Evolutionary conservation across 2,329 filamentous ascomycete genomes (phyloP).

Genomic region (Diplodia seriata): DNA sequence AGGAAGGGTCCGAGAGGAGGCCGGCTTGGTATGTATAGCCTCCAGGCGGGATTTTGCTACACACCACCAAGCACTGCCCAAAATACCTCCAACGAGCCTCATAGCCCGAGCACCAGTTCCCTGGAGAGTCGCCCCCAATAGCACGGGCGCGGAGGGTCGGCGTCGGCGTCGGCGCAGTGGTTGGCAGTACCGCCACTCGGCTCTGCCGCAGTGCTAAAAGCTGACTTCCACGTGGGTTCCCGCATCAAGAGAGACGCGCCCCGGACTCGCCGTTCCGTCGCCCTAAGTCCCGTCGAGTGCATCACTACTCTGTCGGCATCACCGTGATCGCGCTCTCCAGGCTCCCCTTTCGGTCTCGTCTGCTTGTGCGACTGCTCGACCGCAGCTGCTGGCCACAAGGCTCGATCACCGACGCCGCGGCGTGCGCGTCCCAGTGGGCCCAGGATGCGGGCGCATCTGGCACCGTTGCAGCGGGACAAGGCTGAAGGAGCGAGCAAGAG

Average conservation of each 20-base stretch:
- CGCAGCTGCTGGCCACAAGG: not conserved
- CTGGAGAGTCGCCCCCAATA: slow-evolving; percentile 27
- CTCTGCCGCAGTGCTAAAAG: slow-evolving; percentile 31
- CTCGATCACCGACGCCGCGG: slow-evolving; percentile 1
- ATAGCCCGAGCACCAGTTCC: slow-evolving; percentile 23
- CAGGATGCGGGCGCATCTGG: slow-evolving; percentile 8
- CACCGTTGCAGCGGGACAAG: slow-evolving; percentile 25
- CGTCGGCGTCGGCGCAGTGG: slow-evolving; percentile 2
- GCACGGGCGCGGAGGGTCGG: slow-evolving; percentile 14
- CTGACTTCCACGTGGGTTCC: slow-evolving; percentile 30
- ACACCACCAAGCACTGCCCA: slow-evolving; percentile 22
- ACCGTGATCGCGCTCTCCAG: not conserved
- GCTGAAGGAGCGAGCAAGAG: slow-evolving; percentile 20
- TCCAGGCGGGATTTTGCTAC: not conserved
- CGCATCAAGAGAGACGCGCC: slow-evolving; percentile 23
- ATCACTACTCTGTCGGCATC: not conserved
- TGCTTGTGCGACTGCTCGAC: not conserved
- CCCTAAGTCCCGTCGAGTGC: slow-evolving; percentile 1
- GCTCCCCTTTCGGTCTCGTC: not conserved
- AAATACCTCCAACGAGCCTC: slow-evolving; percentile 32
- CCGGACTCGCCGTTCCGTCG: slow-evolving; percentile 28
- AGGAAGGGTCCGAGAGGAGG: not conserved
- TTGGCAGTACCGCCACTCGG: slow-evolving; percentile 7
- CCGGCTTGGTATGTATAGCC: slow-evolving; percentile 7
- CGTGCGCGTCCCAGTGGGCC: not conserved